These are phyloP conservation scores for Boletus huronensis DNA, from an alignment of 768 basidiomycete genomes.

Conservation along the genomic window DNA sequence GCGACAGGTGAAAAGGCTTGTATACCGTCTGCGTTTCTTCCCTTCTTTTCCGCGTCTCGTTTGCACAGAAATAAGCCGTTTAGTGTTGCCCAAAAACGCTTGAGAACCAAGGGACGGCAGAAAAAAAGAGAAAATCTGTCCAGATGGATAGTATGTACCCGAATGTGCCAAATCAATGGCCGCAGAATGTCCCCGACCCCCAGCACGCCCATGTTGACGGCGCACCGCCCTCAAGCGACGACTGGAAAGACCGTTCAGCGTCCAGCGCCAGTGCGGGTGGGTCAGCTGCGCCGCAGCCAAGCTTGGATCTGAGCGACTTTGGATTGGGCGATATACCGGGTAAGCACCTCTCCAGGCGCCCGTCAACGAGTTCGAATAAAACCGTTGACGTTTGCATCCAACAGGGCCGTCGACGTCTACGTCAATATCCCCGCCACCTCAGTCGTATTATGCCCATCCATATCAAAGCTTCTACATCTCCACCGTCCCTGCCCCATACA, in stretches of 20 bases:
- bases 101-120: slow-evolving; percentile 38
- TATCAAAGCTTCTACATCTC: slow-evolving; percentile 42
- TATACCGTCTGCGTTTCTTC: slow-evolving; percentile 37
- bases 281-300: slow-evolving; percentile 32
- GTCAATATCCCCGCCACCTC: slow-evolving; percentile 38
- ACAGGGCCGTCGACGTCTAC: slow-evolving; percentile 40
- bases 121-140: slow-evolving; percentile 38
- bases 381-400: slow-evolving; percentile 9
- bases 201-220: slow-evolving; percentile 33
- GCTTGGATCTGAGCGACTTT: slow-evolving; percentile 43
- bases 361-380: slow-evolving; percentile 9
- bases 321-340: slow-evolving; percentile 41
- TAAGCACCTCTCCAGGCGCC: slow-evolving; percentile 37
- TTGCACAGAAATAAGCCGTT: slow-evolving; percentile 45
- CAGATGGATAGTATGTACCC: slow-evolving; percentile 46
- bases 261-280: slow-evolving; percentile 22
- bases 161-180: slow-evolving; percentile 41
- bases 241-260: slow-evolving; percentile 39
- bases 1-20: slow-evolving; percentile 41
- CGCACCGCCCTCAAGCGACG: slow-evolving; percentile 31
- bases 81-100: slow-evolving; percentile 42
- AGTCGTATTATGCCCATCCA: slow-evolving; percentile 40
- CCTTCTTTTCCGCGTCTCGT: slow-evolving; percentile 35
- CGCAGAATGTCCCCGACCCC: slow-evolving; percentile 36
- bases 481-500: slow-evolving; percentile 44